Percentiles rank a stretch among this genome's conserved stretches.
Conservation (phyloP, 768 basidiomycete genomes). For the Jaapia argillacea region DNA sequence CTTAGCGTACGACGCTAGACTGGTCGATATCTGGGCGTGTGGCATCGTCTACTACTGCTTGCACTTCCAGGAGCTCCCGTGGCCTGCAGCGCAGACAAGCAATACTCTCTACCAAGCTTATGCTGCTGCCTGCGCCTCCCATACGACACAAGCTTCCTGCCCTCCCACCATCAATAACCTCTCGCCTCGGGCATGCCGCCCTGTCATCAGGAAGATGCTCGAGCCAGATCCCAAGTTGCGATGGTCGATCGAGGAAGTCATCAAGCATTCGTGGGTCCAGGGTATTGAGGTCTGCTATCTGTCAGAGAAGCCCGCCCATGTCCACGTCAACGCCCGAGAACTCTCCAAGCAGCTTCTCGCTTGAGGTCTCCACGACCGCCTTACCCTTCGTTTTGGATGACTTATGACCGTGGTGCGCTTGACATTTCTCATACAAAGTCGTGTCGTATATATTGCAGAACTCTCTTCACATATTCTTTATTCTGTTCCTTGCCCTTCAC, state of each 20-base stretch:
- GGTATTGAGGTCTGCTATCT: constrained; percentile 76
- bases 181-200: constrained; percentile 75
- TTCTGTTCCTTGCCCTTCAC: too few species aligned
- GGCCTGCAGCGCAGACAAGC: constrained; percentile 84
- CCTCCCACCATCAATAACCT: constrained; percentile 80
- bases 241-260: constrained; percentile 68
- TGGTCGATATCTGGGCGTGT: constrained; percentile 97
- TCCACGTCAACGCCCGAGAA: constrained; percentile 41
- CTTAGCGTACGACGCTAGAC: constrained; percentile 90
- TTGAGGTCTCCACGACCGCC: too few species aligned
- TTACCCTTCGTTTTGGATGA: too few species aligned
- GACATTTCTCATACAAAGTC: too few species aligned
- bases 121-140: constrained; percentile 41
- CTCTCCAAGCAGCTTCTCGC: too few species aligned
- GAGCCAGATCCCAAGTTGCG: constrained; percentile 85
- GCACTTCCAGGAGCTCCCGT: constrained; percentile 95
- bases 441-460: too few species aligned
- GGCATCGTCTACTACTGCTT: constrained; percentile 98
- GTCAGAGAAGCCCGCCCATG: constrained; percentile 51
- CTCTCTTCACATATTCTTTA: too few species aligned
- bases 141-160: constrained; percentile 31
- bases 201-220: constrained; percentile 85
- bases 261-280: constrained; percentile 71
- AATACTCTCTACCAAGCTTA: constrained; percentile 82
- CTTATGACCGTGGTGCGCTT: too few species aligned